Evolutionary conservation across 805 yeast genomes (phyloP), one percentile per base, ranked within the genome.

Genomic region (Saccharomycopsis sp.): DNA sequence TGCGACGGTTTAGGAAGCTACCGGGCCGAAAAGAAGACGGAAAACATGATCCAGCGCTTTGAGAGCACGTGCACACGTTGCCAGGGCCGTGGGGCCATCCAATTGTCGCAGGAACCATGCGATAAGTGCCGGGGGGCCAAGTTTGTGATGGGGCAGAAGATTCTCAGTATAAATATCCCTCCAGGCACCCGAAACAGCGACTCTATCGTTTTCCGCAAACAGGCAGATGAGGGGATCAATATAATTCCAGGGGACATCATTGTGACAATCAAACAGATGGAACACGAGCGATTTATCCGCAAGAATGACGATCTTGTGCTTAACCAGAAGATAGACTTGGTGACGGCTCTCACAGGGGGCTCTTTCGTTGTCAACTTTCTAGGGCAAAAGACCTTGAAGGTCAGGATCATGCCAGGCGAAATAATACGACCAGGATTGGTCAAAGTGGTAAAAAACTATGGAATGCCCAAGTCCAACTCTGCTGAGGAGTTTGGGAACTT

Each of bases 231-330:
- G 67, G 86, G 82, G 0, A 67, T 78, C 18, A 74, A 77, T 60
- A 71, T 81, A 2, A 70, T 78, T 2, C 87, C 91, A 0, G 91
- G 91, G 1, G 89, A 86, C 67, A 85, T 86, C 4, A 70, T 84
- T 2, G 77, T 86, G 8, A 80, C 78, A 1, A 67, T 86, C 23
- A 74, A 74, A 44, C 78, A 79, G 62, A 57, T 60, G 12, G 60
- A 57, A 3, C 70, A 73, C 52, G 64, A 66, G 2, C 63, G 61
- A 18, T 75, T 79, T 57, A 72, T 72, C 14, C 71, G 86, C 60
- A 71, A 68, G 52, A 76, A 70, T 40, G 66, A 76, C 41, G 80
- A 81, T 63, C 67, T 83, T 53, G 71, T 72, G 56, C 66, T 75
- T 65, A 76, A 71, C 34, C 71, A 73, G 46, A 73, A 75, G 51